phyloP scores from a whole-genome alignment of 176 grass and related monocot genomes.

The Zoysia japonica region DNA sequence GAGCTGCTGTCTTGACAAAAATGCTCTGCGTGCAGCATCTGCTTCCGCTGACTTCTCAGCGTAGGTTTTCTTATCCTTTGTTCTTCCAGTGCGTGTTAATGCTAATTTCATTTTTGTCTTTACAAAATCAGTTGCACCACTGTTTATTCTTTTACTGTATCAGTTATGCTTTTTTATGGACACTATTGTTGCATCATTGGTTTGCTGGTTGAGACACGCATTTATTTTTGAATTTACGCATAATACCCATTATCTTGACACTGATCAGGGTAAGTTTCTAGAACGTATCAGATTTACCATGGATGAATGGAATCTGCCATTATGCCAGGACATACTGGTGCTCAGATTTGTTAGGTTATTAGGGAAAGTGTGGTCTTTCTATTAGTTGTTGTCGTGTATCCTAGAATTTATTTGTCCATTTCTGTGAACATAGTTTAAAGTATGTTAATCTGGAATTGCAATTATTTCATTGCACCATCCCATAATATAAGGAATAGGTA shows the following conservation, averaged over 20 bases:
- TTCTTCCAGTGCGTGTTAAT: conserved; percentile 10
- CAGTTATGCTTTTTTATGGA: background rate
- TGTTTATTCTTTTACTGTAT: background rate
- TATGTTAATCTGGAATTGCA: background rate
- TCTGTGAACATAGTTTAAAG: background rate
- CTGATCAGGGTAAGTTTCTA: background rate
- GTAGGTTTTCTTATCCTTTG: conserved; percentile 53
- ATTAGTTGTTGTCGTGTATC: background rate
- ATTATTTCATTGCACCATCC: background rate
- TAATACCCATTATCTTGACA: background rate
- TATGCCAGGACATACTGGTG: background rate
- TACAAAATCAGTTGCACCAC: background rate
- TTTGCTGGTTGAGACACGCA: background rate
- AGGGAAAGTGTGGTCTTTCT: background rate
- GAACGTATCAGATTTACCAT: background rate
- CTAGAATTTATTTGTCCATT: background rate
- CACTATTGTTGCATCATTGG: too few species aligned
- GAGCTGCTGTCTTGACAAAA: conserved; percentile 93
- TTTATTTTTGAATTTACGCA: background rate
- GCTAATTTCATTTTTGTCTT: background rate
- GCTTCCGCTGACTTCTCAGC: conserved; percentile 96
- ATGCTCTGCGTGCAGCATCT: conserved; percentile 82
- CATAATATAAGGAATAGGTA: background rate
- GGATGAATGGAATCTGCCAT: background rate
- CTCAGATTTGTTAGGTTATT: background rate